Percentiles rank a stretch among this genome's conserved stretches.
Evolutionary conservation across 2,329 filamentous ascomycete genomes (phyloP).

Genomic region (Verticillium albo-atrum): DNA sequence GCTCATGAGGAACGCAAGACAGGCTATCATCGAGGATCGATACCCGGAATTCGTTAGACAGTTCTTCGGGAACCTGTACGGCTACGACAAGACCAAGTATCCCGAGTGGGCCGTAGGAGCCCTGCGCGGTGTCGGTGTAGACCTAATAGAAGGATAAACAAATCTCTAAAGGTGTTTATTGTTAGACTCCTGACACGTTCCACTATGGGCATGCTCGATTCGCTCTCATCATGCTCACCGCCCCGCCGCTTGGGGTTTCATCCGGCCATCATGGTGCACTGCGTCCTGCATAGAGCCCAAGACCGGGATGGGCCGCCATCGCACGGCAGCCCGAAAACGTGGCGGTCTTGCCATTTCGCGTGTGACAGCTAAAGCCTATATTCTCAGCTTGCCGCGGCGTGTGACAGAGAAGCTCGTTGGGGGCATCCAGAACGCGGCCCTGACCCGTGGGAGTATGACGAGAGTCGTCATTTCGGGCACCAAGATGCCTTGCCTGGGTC

Average conservation of each 20-base stretch:
- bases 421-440: too few species aligned
- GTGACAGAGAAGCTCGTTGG: too few species aligned
- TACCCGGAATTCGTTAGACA: slow-evolving; percentile 73
- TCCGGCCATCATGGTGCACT: background rate
- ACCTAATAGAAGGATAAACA: slow-evolving; percentile 37
- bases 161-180: background rate
- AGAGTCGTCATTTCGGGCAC: background rate
- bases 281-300: background rate
- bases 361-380: background rate
- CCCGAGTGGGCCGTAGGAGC: slow-evolving; percentile 84
- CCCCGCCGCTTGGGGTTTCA: background rate
- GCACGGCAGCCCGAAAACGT: background rate
- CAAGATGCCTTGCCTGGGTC: background rate
- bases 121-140: slow-evolving; percentile 72
- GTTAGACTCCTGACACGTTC: background rate
- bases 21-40: slow-evolving; percentile 74
- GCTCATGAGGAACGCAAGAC: slow-evolving; percentile 71
- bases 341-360: background rate
- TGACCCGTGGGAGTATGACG: too few species aligned
- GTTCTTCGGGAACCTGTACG: slow-evolving; percentile 75
- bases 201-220: background rate
- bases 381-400: background rate
- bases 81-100: slow-evolving; percentile 52
- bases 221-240: background rate
- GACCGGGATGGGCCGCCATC: background rate